These are phyloP conservation scores for Candida mesenterica DNA, from an alignment of 1,139 yeast genomes.

Conservation along the genomic window DNA sequence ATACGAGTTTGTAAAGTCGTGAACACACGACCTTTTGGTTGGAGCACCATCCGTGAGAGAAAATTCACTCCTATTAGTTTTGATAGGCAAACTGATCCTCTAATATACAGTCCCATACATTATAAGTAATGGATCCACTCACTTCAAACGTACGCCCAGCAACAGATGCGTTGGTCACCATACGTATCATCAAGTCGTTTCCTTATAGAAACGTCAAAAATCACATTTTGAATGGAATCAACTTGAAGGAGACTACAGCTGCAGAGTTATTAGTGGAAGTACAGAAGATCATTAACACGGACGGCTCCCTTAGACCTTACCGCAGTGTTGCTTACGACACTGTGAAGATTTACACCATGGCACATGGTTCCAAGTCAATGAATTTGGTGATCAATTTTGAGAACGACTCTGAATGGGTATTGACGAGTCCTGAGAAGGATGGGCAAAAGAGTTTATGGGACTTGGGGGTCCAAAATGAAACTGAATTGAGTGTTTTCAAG, in stretches of 20 bases:
- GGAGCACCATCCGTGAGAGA: too few species aligned
- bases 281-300: slow-evolving; percentile 50
- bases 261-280: slow-evolving; percentile 53
- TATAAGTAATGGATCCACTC: slow-evolving; percentile 51
- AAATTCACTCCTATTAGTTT: too few species aligned
- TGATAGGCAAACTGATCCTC: too few species aligned
- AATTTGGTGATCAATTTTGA: slow-evolving; percentile 89
- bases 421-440: slow-evolving; percentile 34
- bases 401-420: slow-evolving; percentile 67
- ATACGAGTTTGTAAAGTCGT: too few species aligned
- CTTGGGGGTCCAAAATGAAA: slow-evolving; percentile 84
- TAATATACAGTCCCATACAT: too few species aligned
- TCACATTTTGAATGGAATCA: slow-evolving; percentile 67
- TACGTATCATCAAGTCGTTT: slow-evolving; percentile 86
- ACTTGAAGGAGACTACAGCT: slow-evolving; percentile 70
- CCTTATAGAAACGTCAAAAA: slow-evolving; percentile 90
- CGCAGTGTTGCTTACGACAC: slow-evolving; percentile 76
- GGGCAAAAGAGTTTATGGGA: slow-evolving; percentile 50
- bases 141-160: slow-evolving; percentile 69
- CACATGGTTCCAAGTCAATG: slow-evolving; percentile 93
- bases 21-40: too few species aligned
- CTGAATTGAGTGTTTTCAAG: slow-evolving; percentile 82
- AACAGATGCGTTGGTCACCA: slow-evolving; percentile 71
- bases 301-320: slow-evolving; percentile 77
- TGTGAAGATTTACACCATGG: slow-evolving; percentile 85